These are phyloP conservation scores for Pulicaria dysenterica DNA, from an alignment of 129 eudicot genomes.

Conservation along the genomic window DNA sequence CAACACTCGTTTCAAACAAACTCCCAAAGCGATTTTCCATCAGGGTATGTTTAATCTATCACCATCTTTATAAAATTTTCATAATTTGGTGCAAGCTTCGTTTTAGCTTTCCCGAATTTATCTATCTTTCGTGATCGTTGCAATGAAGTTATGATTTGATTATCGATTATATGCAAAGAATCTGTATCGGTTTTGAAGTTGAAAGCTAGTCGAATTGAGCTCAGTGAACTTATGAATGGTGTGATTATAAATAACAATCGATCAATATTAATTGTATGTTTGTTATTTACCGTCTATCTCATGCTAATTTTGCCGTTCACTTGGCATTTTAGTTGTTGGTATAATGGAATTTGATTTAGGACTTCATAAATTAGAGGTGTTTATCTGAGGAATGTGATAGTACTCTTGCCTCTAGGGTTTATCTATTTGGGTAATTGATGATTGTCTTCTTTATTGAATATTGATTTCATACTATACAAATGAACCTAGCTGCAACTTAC, in stretches of 20 bases:
- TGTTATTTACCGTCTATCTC: background rate
- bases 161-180: background rate
- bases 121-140: conserved; percentile 12
- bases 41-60: conserved; percentile 34
- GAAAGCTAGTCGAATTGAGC: conserved; percentile 6
- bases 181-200: conserved; percentile 10
- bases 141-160: conserved; percentile 17
- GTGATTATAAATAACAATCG: background rate
- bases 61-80: background rate
- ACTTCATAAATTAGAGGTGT: background rate
- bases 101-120: conserved; percentile 1
- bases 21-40: conserved; percentile 38
- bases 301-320: conserved; percentile 16
- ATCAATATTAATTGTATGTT: background rate
- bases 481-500: background rate
- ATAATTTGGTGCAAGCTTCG: background rate
- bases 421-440: conserved; percentile 1
- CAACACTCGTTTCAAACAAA: conserved; percentile 15
- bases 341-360: background rate
- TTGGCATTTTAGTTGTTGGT: conserved; percentile 10
- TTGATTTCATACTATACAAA: no score
- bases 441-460: background rate
- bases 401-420: background rate
- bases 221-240: conserved; percentile 8
- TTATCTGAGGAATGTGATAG: conserved; percentile 1